Evolutionary conservation across 129 eudicot species (phyloP), one percentile per base, ranked within the genome.

Genomic region (Flaveria bidentis): DNA sequence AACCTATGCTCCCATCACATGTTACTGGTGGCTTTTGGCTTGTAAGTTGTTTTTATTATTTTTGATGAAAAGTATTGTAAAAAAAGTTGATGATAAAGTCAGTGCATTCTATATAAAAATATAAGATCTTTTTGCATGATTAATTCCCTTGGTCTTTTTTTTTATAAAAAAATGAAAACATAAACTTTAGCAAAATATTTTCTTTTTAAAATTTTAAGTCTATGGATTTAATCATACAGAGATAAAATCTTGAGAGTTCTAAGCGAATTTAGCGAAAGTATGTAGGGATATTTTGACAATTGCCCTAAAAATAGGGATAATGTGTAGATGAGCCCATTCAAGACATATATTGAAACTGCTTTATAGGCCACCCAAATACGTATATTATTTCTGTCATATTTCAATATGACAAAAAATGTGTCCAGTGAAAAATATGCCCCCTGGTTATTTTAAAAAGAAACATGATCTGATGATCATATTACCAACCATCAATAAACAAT

Each of bases 21-120:
- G 94, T 91, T 41, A 23, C 92, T 6, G 82, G 84, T 70, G 90
- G 94, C 11, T 91, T 91, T 77, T 91, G 95, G 97, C 89, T 91
- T 84, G 97, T 91, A 81, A 77, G 70, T 23, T 22, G 2, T 26
- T 26, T 26, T 26, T 9, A 16, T 75, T 39, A 30, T 14, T 28
- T 6, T 76, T 20, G 67, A 44, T 9, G 33, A 39, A 78, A n/a
- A 7, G 3, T 0, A 14, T 6, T 17, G 1, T 13, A 1, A 7
- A 6, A 55, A 7, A 7, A 0, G 2, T 49, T 49, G 16, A 13
- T 49, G 0, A 12, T 49, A 49, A 3, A 49, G 14, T 45, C 53
- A 14, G 1, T 11, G 53, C 53, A 49, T 13, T 49, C 1, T 13
- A 4, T 49, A 2, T 49, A 13, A 7, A n/a, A 0, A n/a, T n/a